These are phyloP conservation scores for Aureobasidium melanogenum DNA, from an alignment of 2,329 filamentous ascomycete species.

Conservation along the genomic window DNA sequence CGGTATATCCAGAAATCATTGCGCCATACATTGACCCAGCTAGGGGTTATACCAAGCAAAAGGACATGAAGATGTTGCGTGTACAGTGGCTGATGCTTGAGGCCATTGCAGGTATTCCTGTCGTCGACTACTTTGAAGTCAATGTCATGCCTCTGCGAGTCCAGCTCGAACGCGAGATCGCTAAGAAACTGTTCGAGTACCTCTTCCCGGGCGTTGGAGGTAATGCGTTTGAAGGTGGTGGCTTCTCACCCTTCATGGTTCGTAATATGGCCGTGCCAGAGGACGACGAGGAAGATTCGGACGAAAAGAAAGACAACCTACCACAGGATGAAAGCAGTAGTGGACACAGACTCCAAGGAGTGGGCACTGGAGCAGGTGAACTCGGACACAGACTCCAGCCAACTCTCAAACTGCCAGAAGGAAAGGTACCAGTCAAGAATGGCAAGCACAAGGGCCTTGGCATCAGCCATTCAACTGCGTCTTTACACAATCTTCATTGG, in stretches of 20 bases:
- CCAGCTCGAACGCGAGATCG: conserved; percentile 85
- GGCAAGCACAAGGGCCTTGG: conserved; percentile 26
- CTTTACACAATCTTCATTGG: conserved; percentile 26
- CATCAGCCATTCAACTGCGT: conserved; percentile 17
- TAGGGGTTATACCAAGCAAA: conserved; percentile 45
- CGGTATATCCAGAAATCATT: conserved; percentile 93
- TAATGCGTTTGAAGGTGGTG: conserved; percentile 39
- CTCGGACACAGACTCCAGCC: conserved; percentile 76
- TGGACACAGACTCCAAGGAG: conserved; percentile 29
- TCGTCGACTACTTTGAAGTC: conserved; percentile 95
- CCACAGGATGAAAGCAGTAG: not conserved
- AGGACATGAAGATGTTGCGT: conserved; percentile 74
- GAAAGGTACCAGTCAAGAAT: conserved; percentile 16
- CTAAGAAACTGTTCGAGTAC: conserved; percentile 91
- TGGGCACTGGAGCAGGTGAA: conserved; percentile 58
- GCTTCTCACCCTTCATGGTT: conserved; percentile 54
- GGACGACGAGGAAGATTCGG: conserved; percentile 39
- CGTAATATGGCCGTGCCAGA: conserved; percentile 41
- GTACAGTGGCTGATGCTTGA: conserved; percentile 99
- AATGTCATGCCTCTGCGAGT: conserved; percentile 88
- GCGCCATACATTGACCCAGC: conserved; percentile 69
- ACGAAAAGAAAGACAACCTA: not conserved
- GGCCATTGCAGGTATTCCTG: conserved; percentile 92
- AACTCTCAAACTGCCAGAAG: conserved; percentile 54
- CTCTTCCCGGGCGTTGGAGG: conserved; percentile 79